Base-by-base conservation (phyloP, 805 yeast genomes). In the Phaffomyces opuntiae region DNA sequence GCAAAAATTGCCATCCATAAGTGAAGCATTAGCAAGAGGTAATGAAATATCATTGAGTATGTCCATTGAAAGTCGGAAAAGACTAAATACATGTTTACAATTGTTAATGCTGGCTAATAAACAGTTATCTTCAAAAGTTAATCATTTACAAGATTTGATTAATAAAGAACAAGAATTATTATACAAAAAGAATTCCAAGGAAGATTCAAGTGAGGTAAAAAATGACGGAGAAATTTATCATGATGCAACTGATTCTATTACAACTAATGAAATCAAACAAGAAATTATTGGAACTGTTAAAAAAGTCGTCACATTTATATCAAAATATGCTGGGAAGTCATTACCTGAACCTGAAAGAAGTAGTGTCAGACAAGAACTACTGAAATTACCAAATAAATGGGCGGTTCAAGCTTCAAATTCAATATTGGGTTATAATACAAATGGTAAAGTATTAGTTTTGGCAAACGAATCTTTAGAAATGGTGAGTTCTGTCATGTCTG, bases 211-310 rank as follows among this genome's bases (percentile, higher is more conserved):
- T 48, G 17, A 32, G 26, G 19, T 14, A 9, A 35, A 13, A 17
- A 40, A 34, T 16, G 64, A 61, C 3, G 62, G 57, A 17, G 66
- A 63, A 36, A 57, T 60, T 16, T 64, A 53, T 47, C 69, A 66
- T 49, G 70, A 66, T 24, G 60, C 63, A 12, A 27, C 44, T 6
- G 47, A 59, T 55, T 49, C 62, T 51, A 39, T 56, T 50, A 38
- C 56, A 3, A 42, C 54, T 2, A 36, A 43, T 26, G 59, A 79
- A 39, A 74, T 90, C 33, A 84, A 87, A 51, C 77, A 81, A 53
- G 99, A 91, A 53, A 87, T 91, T 33, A 82, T 90, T 9, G 77
- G 85, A 0, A 93, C 97, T 0, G 90, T 93, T 25, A 87, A 87
- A 61, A 91, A 88, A 60, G 88, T 89, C 40, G 89, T 90, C 33